Evolutionary conservation across 2,329 filamentous ascomycete species (phyloP), one percentile per base, ranked within the genome.

Genomic region (Aspergillus pseudoglaucus): DNA sequence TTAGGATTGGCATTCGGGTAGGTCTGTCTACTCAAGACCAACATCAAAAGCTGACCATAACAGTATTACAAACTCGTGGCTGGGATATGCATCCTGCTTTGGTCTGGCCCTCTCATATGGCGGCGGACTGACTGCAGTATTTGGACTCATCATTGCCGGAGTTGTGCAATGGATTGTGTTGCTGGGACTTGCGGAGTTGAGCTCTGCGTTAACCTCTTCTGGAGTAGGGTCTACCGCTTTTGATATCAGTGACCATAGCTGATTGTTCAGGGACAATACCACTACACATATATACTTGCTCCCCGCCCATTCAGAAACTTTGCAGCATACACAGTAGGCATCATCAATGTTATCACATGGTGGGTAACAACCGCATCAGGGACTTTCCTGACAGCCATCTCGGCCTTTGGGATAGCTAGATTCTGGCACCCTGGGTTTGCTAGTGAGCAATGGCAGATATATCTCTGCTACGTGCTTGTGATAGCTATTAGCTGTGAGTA

Each of bases 271-370:
- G 61, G 61, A 12, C 59, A 63, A 51, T 63, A 64, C 39, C 61
- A 64, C 47, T 63, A 61, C 44, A 56, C 54, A 8, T 64, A 58
- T 32, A 59, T 63, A 17, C 38, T 64, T 22, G 53, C 60, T 0
- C 60, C 60, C 1, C 46, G 48, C 7, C 38, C 42, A 8, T 45
- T 47, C 15, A 60, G 53, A 40, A 54, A 49, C 8, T 62, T 63
- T 39, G 54, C 55, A 8, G 59, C 60, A 9, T 63, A 58, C 33
- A 41, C 49, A 5, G 50, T 62, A 4, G 61, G 61, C 4, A 52
- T 52, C 38, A 53, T 61, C 43, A 60, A 52, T 23, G 45, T 61
- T 10, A 25, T 64, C 6, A 59, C 51, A 3, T 64, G 59, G 57
- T 63, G 54, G 58, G 49, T 62, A 1, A 51, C 45, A 9, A 54